Base-by-base conservation (phyloP, 441 rosid species). In the Eutrema salsugineum region DNA sequence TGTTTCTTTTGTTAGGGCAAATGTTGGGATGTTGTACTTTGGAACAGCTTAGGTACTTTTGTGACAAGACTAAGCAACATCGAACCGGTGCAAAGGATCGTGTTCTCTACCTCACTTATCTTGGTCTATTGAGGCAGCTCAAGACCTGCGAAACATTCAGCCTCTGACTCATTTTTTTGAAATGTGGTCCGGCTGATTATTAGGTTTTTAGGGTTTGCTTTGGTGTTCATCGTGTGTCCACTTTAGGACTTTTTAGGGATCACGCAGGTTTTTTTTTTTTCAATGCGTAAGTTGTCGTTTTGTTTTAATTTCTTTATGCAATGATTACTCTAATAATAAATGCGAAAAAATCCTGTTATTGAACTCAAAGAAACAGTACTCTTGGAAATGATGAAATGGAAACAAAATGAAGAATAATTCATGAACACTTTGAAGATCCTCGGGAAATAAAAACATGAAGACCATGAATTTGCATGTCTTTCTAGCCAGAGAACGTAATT, bases 71-170 rank as follows among this genome's bases (percentile, higher is more conserved):
- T 4, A 75, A 60, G 62, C 81, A 83, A 47, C 97, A 93, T 66
- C 81, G 94, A 2, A 89, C 94, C 1, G 97, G 96, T 24, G 85
- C 94, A 0, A 93, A 89, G 63, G 88, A 89, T 72, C 89, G 93
- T 19, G 79, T 93, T 35, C 85, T 93, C 44, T 93, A 82, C 74
- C 66, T 68, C 8, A 78, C 93, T 14, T 93, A 93, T 69, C 82
- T 89, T 27, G 80, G 76, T 2, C 42, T 89, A 51, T 83, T 89
- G 63, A 84, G 82, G 48, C 96, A 91, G 79, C 91, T 91, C 11
- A 66, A 82, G 3, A 89, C 94, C 1, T 9, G 10, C 5, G 86
- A 91, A 0, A 82, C 33, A 39, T 72, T 55, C 28, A 28, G 7
- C 5, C 46, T 11, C 1, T 62, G 55, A 67, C 2, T 48, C 32